A percentile compares a stretch with the other conserved stretches of the same genome.
Conservation (phyloP, 1,284 basidiomycete species). For the Ceratobasidium sp. region DNA sequence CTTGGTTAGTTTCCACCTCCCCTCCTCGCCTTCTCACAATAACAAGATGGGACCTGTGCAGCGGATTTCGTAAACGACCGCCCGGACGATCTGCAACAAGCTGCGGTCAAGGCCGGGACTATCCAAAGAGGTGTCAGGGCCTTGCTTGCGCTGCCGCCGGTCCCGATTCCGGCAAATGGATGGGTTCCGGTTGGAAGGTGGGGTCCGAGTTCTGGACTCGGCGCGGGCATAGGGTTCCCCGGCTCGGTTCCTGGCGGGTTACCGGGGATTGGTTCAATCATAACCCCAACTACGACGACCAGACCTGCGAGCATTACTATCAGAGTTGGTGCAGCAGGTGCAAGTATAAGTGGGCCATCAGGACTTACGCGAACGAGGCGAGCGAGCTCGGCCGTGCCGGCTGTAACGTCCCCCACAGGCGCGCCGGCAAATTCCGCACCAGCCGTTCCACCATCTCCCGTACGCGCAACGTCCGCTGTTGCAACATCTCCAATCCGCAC, state of each 20-base stretch:
- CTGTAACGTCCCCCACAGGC: neutral
- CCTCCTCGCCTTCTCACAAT: too few relatives aligned
- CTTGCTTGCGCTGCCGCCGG: constrained; percentile 15
- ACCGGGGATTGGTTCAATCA: neutral
- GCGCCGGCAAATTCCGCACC: neutral
- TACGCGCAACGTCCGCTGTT: neutral
- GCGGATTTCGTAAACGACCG: constrained; percentile 43
- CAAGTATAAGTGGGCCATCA: neutral
- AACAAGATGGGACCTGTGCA: neutral
- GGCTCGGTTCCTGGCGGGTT: too few relatives aligned
- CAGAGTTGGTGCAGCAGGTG: neutral
- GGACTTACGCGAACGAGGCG: constrained; percentile 13
- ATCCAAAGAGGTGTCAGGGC: constrained; percentile 26
- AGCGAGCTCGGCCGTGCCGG: neutral
- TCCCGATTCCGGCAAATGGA: constrained; percentile 22
- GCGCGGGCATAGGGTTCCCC: neutral
- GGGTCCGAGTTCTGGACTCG: constrained; percentile 15
- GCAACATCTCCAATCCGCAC: too few relatives aligned
- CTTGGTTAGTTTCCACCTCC: constrained; percentile 10
- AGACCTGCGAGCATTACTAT: constrained; percentile 2
- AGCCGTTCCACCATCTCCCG: neutral
- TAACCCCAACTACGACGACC: neutral
- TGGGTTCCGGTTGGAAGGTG: constrained; percentile 27
- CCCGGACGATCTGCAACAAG: constrained; percentile 1
- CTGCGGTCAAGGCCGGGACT: constrained; percentile 23